Conservation (phyloP, 257 asterid species). For the Fraxinus pennsylvanica region DNA sequence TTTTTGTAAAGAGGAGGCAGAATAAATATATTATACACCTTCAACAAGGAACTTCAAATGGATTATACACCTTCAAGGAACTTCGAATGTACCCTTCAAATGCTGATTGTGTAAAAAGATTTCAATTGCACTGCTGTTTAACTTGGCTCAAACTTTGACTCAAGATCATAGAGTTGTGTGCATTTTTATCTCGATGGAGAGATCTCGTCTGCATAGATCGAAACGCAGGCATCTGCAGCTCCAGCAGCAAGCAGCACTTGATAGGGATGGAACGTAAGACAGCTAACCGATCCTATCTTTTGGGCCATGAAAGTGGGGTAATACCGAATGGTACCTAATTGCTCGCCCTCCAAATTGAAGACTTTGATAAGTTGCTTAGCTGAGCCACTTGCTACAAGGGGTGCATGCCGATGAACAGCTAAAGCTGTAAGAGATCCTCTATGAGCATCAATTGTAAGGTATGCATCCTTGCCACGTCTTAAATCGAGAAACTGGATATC, state of each 20-base stretch:
- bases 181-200: slow-evolving; percentile 46
- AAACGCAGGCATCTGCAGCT: slow-evolving; percentile 93
- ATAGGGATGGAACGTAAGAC: slow-evolving; percentile 92
- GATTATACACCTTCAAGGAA: slow-evolving; percentile 42
- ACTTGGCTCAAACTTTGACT: too few relatives aligned
- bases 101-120: not conserved
- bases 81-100: slow-evolving; percentile 11
- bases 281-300: slow-evolving; percentile 92
- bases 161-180: too few relatives aligned
- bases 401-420: slow-evolving; percentile 95
- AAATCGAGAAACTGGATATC: slow-evolving; percentile 72
- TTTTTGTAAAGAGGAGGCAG: slow-evolving; percentile 39
- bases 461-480: slow-evolving; percentile 60
- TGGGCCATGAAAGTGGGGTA: slow-evolving; percentile 97
- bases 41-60: slow-evolving; percentile 35
- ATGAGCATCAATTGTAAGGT: slow-evolving; percentile 87
- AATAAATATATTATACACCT: slow-evolving; percentile 55
- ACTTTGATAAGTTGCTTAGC: slow-evolving; percentile 91
- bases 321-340: slow-evolving; percentile 77
- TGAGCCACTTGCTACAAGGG: slow-evolving; percentile 89
- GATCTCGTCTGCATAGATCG: slow-evolving; percentile 74
- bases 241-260: slow-evolving; percentile 97
- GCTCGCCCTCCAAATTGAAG: slow-evolving; percentile 85
- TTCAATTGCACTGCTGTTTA: not conserved
- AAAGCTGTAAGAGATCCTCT: slow-evolving; percentile 95